Conservation (phyloP, 2,329 filamentous ascomycete species). For the Phaeosphaeriaceae sp. region DNA sequence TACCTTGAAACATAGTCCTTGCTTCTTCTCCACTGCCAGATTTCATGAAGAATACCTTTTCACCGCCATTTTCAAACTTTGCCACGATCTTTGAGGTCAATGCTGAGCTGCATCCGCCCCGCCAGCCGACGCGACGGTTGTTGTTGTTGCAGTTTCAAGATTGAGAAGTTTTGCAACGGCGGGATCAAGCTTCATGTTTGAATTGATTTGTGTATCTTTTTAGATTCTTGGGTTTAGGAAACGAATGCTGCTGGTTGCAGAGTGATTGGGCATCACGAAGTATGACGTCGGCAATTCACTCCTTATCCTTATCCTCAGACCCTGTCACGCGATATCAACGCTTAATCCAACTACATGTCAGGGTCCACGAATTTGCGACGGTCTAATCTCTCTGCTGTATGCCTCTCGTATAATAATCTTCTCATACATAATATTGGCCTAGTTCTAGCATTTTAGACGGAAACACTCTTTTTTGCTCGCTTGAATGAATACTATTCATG, state of each 20-base stretch:
- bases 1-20: conserved; percentile 73
- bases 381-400: no score
- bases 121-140: conserved; percentile 66
- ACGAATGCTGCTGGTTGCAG: neutral
- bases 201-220: neutral
- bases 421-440: no score
- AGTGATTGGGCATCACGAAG: neutral
- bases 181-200: conserved; percentile 62
- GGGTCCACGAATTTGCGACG: no score
- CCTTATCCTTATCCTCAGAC: no score
- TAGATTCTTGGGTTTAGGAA: neutral
- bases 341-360: no score
- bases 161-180: conserved; percentile 67
- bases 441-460: no score
- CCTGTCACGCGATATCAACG: no score
- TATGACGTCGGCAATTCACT: no score
- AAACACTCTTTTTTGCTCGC: no score
- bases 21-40: conserved; percentile 66
- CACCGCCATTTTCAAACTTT: conserved; percentile 55
- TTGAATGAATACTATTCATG: no score
- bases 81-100: conserved; percentile 68
- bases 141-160: conserved; percentile 62
- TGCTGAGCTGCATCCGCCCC: conserved; percentile 69
- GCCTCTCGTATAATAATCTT: no score
- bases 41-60: conserved; percentile 73